Base-by-base conservation (phyloP, 176 grass and related monocot genomes). In the Phoenix roebelenii region DNA sequence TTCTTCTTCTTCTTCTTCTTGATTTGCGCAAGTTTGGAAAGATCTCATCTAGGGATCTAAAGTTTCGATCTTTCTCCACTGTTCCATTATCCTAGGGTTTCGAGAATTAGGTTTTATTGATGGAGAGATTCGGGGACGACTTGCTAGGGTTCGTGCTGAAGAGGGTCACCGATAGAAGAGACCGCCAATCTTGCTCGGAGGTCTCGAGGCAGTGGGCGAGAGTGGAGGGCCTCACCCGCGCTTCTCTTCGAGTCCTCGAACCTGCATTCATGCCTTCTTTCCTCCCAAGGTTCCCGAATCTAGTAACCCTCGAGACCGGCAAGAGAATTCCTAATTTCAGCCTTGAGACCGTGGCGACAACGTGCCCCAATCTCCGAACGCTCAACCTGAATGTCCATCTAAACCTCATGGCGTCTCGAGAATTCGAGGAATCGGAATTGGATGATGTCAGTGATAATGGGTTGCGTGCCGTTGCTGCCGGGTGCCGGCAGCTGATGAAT, bases 231-330 rank as follows among this genome's bases (percentile, higher is more conserved):
- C 39, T 64, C 61, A 49, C 61, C 39, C 61, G 61, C 61, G 1
- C 44, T 35, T 48, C 4, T 3, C 35, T 64, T 35, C 61, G 61
- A 18, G 32, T 24, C 61, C 61, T 64, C 61, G 61, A 64, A 17
- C 61, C 61, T 30, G 18, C 12, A 22, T 51, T 4, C 18, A 18
- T 64, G 32, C 44, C 61, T 24, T 16, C n/a, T 2, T 50, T 64
- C 61, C 61, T 64, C 19, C 61, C 61, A n/a, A 30, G 39, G 16
- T 64, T 64, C 61, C 61, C 61, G 32, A 64, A 64, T 50, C 39
- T 64, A 16, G 22, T 35, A 35, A 22, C 61, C 18, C 18, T 64
- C 39, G 61, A 64, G 32, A 17, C 61, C 61, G 15, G 19, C 39
- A 48, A 19, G 12, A 18, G 4, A 7, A 49, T 64, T 12, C 49